A percentile compares a stretch with the other conserved stretches of the same genome.
Evolutionary conservation across 1,284 basidiomycete species (phyloP).

Genomic region (Papiliotrema laurentii): DNA sequence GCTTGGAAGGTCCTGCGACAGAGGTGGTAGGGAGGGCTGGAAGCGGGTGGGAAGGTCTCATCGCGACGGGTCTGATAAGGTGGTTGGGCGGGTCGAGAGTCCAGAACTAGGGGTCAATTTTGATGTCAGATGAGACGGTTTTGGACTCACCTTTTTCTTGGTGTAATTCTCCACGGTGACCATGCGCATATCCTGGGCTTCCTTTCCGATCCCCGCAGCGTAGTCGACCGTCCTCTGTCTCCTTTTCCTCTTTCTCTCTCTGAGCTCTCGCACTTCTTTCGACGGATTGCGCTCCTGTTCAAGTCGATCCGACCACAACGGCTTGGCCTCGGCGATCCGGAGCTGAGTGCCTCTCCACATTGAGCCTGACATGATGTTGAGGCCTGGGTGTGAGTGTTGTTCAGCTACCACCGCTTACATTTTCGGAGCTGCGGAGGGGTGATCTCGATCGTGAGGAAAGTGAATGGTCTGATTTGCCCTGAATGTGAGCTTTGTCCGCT

Average conservation of each 20-base stretch:
- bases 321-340: conserved; percentile 43
- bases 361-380: conserved; percentile 46
- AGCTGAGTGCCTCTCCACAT: conserved; percentile 45
- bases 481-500: background rate
- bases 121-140: background rate
- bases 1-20: too few species aligned
- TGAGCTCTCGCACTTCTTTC: conserved; percentile 9
- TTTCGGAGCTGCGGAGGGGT: conserved; percentile 41
- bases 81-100: conserved; percentile 17
- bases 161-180: conserved; percentile 18
- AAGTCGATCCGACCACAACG: conserved; percentile 22
- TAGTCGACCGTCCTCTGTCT: conserved; percentile 19
- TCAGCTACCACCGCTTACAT: conserved; percentile 23
- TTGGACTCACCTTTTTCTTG: conserved; percentile 21
- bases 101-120: conserved; percentile 31
- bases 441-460: conserved; percentile 40
- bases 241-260: conserved; percentile 26
- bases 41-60: conserved; percentile 39
- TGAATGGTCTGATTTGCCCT: conserved; percentile 43
- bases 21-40: too few species aligned
- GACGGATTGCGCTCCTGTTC: conserved; percentile 19
- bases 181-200: conserved; percentile 40
- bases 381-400: conserved; percentile 18
- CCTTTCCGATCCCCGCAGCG: conserved; percentile 39
- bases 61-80: conserved; percentile 34